A percentile compares a stretch with the other conserved stretches of the same genome.
phyloP scores from a whole-genome alignment of 139 green algal genomes.

The Microglena sp. region DNA sequence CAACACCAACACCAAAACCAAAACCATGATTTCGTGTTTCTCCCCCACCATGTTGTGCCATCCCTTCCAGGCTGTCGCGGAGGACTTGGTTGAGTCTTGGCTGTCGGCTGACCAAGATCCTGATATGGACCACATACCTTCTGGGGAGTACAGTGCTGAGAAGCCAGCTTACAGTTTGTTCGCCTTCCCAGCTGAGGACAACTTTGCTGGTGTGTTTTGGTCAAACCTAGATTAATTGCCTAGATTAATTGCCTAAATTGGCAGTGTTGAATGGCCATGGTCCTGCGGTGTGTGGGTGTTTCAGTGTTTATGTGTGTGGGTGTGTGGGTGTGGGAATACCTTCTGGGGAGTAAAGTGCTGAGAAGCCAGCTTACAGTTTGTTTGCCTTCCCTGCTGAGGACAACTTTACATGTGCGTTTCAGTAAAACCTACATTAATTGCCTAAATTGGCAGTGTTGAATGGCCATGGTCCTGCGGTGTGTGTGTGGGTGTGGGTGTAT shows the following conservation, averaged over 20 bases:
- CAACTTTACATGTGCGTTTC: constrained; percentile 42
- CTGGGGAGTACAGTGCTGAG: constrained; percentile 7
- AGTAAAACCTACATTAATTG: too few relatives aligned
- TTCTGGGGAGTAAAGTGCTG: constrained; percentile 5
- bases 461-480: not conserved
- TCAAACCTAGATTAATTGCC: too few relatives aligned
- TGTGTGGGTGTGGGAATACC: too few relatives aligned
- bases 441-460: too few relatives aligned
- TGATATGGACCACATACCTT: constrained; percentile 5
- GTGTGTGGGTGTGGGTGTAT: constrained; percentile 1
- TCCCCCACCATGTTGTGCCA: too few relatives aligned
- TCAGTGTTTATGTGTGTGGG: too few relatives aligned
- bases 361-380: constrained; percentile 32
- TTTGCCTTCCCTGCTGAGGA: constrained; percentile 66
- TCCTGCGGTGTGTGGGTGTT: not conserved
- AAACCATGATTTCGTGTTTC: too few relatives aligned
- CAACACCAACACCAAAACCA: too few relatives aligned
- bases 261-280: too few relatives aligned
- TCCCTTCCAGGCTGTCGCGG: too few relatives aligned
- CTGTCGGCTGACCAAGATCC: not conserved
- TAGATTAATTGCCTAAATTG: too few relatives aligned
- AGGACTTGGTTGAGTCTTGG: not conserved
- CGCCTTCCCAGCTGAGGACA: constrained; percentile 62
- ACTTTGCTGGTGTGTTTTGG: constrained; percentile 39
- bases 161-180: constrained; percentile 45